Evolutionary conservation across 139 green algal species (phyloP).

Genomic region (Limnomonas spitsbergensis): DNA sequence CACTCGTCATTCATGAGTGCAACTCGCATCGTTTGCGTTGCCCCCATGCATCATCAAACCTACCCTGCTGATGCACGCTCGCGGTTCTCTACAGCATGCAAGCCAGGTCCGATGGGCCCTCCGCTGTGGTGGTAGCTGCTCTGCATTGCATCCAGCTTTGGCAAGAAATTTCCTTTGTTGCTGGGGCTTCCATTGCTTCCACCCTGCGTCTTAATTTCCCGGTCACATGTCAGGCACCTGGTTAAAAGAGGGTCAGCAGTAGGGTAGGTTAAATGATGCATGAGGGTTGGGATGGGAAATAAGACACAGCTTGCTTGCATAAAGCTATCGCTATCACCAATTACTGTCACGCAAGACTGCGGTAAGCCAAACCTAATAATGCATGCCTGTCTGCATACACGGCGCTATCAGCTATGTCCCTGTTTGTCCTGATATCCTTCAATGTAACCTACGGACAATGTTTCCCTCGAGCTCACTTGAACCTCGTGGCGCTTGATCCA

Average conservation of each 20-base stretch:
- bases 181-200: not conserved
- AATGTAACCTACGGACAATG: too few species aligned
- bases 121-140: not conserved
- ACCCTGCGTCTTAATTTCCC: slow-evolving; percentile 12
- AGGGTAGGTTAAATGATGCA: not conserved
- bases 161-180: slow-evolving; percentile 29
- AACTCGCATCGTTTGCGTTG: not conserved
- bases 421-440: too few species aligned
- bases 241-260: not conserved
- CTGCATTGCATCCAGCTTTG: slow-evolving; percentile 30
- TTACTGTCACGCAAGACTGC: too few species aligned
- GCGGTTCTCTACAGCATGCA: slow-evolving; percentile 29
- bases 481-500: slow-evolving; percentile 14
- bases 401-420: too few species aligned
- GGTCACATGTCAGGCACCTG: slow-evolving; percentile 41
- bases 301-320: too few species aligned
- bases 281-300: too few species aligned
- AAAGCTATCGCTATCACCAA: too few species aligned
- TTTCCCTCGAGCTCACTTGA: slow-evolving; percentile 27
- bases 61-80: too few species aligned
- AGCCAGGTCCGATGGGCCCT: slow-evolving; percentile 21
- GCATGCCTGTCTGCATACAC: too few species aligned
- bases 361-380: too few species aligned
- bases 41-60: not conserved
- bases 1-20: not conserved